phyloP scores from a whole-genome alignment of 768 basidiomycete species.

The Neoboletus subvelutipes region DNA sequence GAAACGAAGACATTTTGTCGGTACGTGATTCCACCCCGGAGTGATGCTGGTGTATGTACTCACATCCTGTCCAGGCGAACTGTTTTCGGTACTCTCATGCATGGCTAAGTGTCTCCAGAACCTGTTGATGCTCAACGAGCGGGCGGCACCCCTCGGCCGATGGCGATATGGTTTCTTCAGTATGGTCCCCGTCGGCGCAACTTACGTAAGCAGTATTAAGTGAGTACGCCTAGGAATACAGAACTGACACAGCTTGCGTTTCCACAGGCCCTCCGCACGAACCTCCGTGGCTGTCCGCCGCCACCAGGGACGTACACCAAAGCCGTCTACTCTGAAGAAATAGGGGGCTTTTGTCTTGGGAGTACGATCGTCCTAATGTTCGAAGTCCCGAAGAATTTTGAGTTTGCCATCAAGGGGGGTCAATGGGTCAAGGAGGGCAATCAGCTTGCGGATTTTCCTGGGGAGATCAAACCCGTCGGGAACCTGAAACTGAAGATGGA shows the following conservation, averaged over 20 bases:
- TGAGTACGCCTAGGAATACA: constrained; percentile 24
- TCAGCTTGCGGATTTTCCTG: constrained; percentile 58
- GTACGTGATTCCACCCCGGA: constrained; percentile 39
- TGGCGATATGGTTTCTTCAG: constrained; percentile 97
- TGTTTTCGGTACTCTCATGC: constrained; percentile 95
- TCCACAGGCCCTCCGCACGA: constrained; percentile 80
- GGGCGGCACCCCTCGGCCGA: constrained; percentile 89
- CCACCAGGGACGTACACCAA: constrained; percentile 88
- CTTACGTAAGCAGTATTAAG: constrained; percentile 97
- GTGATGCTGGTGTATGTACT: neutral
- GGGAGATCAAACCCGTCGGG: constrained; percentile 24
- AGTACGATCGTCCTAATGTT: constrained; percentile 97
- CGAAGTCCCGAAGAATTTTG: constrained; percentile 85
- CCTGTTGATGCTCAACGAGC: constrained; percentile 96
- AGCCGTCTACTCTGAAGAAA: constrained; percentile 91
- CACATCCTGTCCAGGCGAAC: constrained; percentile 56
- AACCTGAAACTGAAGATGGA: constrained; percentile 34
- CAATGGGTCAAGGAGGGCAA: constrained; percentile 89
- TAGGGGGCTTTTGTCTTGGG: constrained; percentile 95
- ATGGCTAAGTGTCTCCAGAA: constrained; percentile 91
- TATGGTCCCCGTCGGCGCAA: constrained; percentile 98
- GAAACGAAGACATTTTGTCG: constrained; percentile 90
- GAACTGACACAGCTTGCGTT: neutral
- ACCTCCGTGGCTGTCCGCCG: constrained; percentile 68
- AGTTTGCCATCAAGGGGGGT: constrained; percentile 72